A percentile compares a stretch with the other conserved stretches of the same genome.
These are phyloP conservation scores for Colletotrichum higginsianum DNA, from an alignment of 2,329 filamentous ascomycete genomes.

Conservation along the genomic window DNA sequence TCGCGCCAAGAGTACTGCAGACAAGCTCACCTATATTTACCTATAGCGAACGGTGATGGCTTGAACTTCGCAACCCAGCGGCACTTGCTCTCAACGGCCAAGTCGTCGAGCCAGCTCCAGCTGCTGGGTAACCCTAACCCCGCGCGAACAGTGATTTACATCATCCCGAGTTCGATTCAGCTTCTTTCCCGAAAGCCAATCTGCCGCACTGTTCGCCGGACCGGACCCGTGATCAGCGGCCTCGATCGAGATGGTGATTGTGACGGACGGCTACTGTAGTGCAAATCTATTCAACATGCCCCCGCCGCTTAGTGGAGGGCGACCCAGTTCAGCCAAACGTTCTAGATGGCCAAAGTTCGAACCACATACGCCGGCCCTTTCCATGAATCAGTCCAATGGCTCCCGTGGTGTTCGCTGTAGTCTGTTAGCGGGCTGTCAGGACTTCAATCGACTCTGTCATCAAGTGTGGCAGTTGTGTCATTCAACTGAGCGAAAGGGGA, in stretches of 20 bases:
- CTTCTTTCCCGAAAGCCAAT: conserved; percentile 9
- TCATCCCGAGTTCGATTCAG: conserved; percentile 20
- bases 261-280: conserved; percentile 13
- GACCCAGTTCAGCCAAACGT: not conserved
- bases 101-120: not conserved
- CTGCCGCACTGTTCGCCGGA: not conserved
- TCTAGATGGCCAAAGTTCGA: not conserved
- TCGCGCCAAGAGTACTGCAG: not conserved
- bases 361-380: not conserved
- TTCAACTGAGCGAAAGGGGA: not conserved
- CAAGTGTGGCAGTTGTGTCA: not conserved
- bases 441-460: not conserved
- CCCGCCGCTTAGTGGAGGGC: conserved; percentile 1
- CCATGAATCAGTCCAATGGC: not conserved
- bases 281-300: not conserved
- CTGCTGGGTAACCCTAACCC: not conserved
- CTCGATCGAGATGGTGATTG: conserved; percentile 11
- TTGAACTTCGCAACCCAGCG: not conserved
- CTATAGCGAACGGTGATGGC: not conserved
- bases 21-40: not conserved
- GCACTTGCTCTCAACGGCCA: conserved; percentile 5
- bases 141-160: conserved; percentile 4
- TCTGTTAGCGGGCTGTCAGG: conserved; percentile 17
- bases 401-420: conserved; percentile 3
- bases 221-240: conserved; percentile 6